A percentile compares a stretch with the other conserved stretches of the same genome.
These are phyloP conservation scores for Psilocybe azurescens DNA, from an alignment of 768 basidiomycete species.

Conservation along the genomic window DNA sequence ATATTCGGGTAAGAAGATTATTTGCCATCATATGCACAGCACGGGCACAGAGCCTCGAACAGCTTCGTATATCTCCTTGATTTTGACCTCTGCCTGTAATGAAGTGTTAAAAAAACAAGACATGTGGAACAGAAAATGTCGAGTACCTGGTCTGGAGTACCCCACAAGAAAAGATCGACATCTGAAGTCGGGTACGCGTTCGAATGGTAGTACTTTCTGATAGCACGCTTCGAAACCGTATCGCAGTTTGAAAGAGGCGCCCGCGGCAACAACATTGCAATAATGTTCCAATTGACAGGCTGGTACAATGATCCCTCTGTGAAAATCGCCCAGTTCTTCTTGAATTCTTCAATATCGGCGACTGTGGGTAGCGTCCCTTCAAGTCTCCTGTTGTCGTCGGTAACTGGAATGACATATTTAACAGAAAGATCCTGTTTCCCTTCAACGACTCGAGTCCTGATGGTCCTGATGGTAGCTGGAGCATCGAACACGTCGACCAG, in stretches of 20 bases:
- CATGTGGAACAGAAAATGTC: background rate
- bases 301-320: conserved; percentile 66
- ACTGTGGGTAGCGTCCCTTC: conserved; percentile 58
- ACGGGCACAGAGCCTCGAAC: conserved; percentile 69
- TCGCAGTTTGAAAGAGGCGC: conserved; percentile 55
- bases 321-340: conserved; percentile 68
- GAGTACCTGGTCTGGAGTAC: conserved; percentile 53
- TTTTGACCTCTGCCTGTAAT: conserved; percentile 60
- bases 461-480: conserved; percentile 47
- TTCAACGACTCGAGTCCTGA: conserved; percentile 52
- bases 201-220: conserved; percentile 63
- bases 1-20: background rate
- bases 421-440: conserved; percentile 48
- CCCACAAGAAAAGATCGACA: conserved; percentile 68
- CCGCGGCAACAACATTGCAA: conserved; percentile 66
- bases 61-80: conserved; percentile 62
- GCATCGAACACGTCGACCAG: conserved; percentile 65
- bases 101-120: background rate
- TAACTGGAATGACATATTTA: conserved; percentile 59
- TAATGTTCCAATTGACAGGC: conserved; percentile 64
- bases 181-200: conserved; percentile 64
- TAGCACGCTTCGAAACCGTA: conserved; percentile 59
- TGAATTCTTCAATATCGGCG: conserved; percentile 59
- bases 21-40: conserved; percentile 51
- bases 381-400: conserved; percentile 44